phyloP scores from a whole-genome alignment of 2,329 filamentous ascomycete species.

The Aspergillus uvarum region DNA sequence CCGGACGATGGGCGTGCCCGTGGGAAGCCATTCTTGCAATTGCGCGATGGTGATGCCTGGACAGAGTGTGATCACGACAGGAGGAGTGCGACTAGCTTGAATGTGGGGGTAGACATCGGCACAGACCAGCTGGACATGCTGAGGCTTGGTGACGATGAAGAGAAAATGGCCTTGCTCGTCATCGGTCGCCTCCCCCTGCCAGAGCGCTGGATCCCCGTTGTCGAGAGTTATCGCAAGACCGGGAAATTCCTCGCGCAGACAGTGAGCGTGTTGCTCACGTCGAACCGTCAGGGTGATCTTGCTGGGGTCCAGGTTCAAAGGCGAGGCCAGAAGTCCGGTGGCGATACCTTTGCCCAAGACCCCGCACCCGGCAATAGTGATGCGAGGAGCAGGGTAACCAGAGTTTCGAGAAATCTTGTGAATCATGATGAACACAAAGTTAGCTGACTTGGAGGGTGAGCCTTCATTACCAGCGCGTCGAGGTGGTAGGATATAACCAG shows the following conservation, averaged over 20 bases:
- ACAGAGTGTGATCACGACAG: not conserved
- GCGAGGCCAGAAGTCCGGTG: not conserved
- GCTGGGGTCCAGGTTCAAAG: not conserved
- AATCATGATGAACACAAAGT: not conserved
- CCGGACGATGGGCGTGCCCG: slow-evolving; percentile 2
- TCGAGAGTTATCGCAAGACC: not conserved
- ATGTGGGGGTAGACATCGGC: not conserved
- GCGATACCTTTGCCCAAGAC: not conserved
- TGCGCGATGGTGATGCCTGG: slow-evolving; percentile 1
- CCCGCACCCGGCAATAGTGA: not conserved
- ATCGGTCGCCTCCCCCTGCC: not conserved
- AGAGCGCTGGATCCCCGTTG: not conserved
- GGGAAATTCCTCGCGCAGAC: not conserved
- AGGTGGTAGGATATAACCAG: no score
- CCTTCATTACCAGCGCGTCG: no score
- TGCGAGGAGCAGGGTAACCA: not conserved
- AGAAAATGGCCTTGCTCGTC: not conserved
- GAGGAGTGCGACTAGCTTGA: not conserved
- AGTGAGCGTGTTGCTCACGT: not conserved
- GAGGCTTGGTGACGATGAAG: not conserved
- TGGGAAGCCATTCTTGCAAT: slow-evolving; percentile 1
- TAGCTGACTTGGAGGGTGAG: no score
- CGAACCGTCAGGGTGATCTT: not conserved
- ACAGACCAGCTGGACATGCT: not conserved
- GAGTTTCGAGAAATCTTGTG: not conserved